Evolutionary conservation across 139 green algal genomes (phyloP).

Genomic region (Ettlia oleoabundans): DNA sequence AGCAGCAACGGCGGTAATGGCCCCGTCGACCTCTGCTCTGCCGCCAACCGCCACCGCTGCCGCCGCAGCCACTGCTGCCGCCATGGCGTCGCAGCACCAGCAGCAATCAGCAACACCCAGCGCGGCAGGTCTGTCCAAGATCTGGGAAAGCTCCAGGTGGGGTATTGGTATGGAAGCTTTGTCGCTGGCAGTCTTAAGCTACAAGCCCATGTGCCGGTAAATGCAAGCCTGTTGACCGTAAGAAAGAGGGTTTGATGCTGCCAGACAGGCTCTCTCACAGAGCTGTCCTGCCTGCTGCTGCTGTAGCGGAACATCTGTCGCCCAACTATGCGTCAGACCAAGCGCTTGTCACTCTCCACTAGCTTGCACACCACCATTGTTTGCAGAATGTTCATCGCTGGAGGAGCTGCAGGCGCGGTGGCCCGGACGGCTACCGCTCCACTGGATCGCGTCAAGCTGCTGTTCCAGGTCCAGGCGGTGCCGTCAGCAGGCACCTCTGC

Average conservation of each 20-base stretch:
- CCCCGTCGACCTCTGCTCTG: background rate
- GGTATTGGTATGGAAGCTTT: too few relatives aligned
- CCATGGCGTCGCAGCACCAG: conserved; percentile 24
- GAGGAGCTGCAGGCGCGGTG: conserved; percentile 73
- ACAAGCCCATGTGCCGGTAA: too few relatives aligned
- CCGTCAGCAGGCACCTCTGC: conserved; percentile 46
- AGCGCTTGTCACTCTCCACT: too few relatives aligned
- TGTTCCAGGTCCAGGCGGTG: conserved; percentile 83
- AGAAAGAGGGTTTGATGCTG: background rate
- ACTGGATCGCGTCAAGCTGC: conserved; percentile 93
- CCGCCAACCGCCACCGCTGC: background rate
- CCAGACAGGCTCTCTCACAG: background rate
- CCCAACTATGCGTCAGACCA: too few relatives aligned
- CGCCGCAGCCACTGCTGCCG: conserved; percentile 12
- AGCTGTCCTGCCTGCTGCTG: background rate
- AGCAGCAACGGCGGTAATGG: background rate
- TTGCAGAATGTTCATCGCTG: conserved; percentile 61
- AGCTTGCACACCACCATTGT: background rate
- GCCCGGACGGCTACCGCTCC: conserved; percentile 77
- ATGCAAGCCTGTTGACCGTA: background rate
- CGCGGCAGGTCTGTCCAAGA: background rate
- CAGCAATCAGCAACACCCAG: background rate
- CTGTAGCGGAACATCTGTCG: too few relatives aligned
- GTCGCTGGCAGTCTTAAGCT: too few relatives aligned
- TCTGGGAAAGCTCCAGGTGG: conserved; percentile 30